Conservation (phyloP, 345 rosid species). For the Hibiscus syriacus region DNA sequence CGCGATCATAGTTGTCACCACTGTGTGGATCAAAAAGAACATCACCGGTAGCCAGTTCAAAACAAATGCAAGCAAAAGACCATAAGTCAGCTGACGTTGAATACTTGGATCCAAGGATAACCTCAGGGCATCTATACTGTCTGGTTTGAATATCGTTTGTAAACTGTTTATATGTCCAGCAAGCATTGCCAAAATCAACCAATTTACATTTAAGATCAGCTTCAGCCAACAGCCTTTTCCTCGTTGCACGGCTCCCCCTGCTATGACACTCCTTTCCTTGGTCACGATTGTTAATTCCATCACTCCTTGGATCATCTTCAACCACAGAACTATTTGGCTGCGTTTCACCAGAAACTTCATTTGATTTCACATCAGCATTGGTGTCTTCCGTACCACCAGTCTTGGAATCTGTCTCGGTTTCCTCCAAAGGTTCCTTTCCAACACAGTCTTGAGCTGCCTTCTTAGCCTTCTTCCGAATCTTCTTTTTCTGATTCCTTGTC, state of each 20-base stretch:
- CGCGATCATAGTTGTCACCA: conserved; percentile 77
- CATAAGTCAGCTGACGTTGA: conserved; percentile 83
- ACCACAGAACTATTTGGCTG: conserved; percentile 23
- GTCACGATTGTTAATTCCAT: conserved; percentile 23
- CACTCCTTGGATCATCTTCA: conserved; percentile 27
- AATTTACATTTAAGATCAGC: conserved; percentile 70
- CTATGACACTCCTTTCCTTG: conserved; percentile 30
- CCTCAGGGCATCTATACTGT: conserved; percentile 93
- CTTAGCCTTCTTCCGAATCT: conserved; percentile 82
- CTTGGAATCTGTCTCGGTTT: conserved; percentile 28
- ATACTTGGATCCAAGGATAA: conserved; percentile 80
- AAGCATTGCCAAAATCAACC: conserved; percentile 95
- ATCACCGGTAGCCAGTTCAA: conserved; percentile 87
- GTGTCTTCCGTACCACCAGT: conserved; percentile 20
- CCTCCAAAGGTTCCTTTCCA: conserved; percentile 39
- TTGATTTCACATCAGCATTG: conserved; percentile 24
- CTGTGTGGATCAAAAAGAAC: conserved; percentile 94
- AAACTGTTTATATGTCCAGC: conserved; percentile 94
- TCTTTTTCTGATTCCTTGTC: conserved; percentile 85
- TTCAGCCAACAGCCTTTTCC: conserved; percentile 52
- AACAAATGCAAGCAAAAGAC: conserved; percentile 94
- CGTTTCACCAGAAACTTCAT: conserved; percentile 30
- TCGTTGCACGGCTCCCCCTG: conserved; percentile 51
- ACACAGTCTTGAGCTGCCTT: conserved; percentile 50
- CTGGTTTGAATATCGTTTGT: conserved; percentile 95